Evolutionary conservation across 2,329 filamentous ascomycete species (phyloP), one percentile per base, ranked within the genome.

Genomic region (Exophiala sp.): DNA sequence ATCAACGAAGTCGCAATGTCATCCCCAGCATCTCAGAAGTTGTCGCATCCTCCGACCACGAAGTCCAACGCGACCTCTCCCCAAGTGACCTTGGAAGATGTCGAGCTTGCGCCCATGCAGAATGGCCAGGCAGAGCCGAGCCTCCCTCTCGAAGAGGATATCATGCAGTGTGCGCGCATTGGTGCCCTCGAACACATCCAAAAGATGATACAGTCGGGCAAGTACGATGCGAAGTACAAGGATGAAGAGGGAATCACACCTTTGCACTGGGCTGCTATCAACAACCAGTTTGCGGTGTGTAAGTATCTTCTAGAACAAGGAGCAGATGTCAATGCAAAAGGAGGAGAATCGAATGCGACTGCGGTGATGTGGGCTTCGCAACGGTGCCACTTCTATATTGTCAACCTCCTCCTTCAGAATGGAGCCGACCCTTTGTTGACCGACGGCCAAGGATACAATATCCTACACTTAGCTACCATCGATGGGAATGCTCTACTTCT

Each of bases 211-310:
- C 89, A 92, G 68, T 83, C 81, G 53, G 87, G 87, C 62, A 89
- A 88, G 65, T 89, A 82, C 69, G 88, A 90, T 69, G 89, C 90
- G 46, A 89, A 84, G 49, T 94, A 91, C 70, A 82, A 80, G 51
- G 94, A 99, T 68, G 88, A 88, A 50, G 91, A 99, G 72, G 91
- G 90, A 67, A 96, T 99, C 69, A 97, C 92, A 38, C 91, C 94
- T 59, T 75, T 99, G 71, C 69, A 99, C 90, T 99, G 94, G 94
- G 94, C 94, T 43, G 90, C 95, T 35, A 97, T 99, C 71, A 99
- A 99, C 76, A 97, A 97, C 68, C 94, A 96, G 70, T 95, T 92
- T 75, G 89, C 89, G 62, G 91, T 97, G 78, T 96, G 92, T 81
- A 92, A 94, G 71, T 96, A 95, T 72, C 84, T 99, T 41, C 82